Base-by-base conservation (phyloP, 1,139 yeast species). In the Magnusiomyces sp. region DNA sequence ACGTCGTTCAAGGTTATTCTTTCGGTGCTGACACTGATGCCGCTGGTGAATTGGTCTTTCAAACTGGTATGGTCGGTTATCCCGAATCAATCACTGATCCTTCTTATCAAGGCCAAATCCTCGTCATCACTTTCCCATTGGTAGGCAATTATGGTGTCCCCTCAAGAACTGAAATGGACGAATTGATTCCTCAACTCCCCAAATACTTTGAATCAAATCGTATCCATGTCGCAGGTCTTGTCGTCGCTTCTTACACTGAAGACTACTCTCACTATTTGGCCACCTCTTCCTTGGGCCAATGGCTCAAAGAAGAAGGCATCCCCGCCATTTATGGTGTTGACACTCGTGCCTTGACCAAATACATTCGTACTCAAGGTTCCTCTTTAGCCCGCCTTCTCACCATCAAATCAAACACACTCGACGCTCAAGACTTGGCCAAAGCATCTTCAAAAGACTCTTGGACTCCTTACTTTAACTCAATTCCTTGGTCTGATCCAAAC, bases 101-200 rank as follows among this genome's bases (percentile, higher is more conserved):
- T 56, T 92, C 98, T 47, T 94, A 94, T 69, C 94, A 87, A 66
- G 98, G 98, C 58, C 99, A 94, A 73, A 90, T 94, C 63, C 79
- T 94, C 68, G 97, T 92, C 56, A 85, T 94, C 69, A 94, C 99
- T 53, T 90, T 81, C 69, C 98, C 99, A 29, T 76, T 94, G 62
- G 95, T 92, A 50, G 99, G 99, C 68, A 94, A 94, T 75, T 94
- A 94, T 69, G 99, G 99, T 80, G 98, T 92, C 51, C 98, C 98
- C 55, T 95, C 89, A 68, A 82, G 95, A 60, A 72, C 79, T 50
- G 73, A 80, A 62, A 72, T 72, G 70, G 97, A 90, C 64, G 94
- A 84, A 51, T 72, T 81, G 56, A 79, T 84, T 52, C 80, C 85
- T 46, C 76, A 79, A 50, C 70, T 94, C 58, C 97, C 98, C 64